phyloP scores from a whole-genome alignment of 768 basidiomycete genomes.

The Brasilioporus rufonigricans region DNA sequence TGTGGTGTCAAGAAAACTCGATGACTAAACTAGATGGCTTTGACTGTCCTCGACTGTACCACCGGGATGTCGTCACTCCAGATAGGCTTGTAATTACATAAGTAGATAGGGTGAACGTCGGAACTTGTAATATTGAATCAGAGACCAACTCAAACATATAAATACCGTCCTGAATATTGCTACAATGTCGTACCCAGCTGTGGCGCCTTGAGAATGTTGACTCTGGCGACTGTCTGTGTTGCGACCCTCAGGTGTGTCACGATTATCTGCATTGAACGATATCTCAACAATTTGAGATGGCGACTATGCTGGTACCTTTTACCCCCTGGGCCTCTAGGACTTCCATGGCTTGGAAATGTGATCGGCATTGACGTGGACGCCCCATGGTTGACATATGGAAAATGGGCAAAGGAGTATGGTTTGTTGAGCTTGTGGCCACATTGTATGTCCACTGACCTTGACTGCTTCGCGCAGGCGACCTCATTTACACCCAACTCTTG shows the following conservation, averaged over 20 bases:
- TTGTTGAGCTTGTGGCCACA: not conserved
- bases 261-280: not conserved
- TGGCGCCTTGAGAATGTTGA: not conserved
- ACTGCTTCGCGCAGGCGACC: not conserved
- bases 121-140: no score
- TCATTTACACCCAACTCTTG: not conserved
- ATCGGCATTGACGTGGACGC: not conserved
- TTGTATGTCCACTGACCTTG: no score
- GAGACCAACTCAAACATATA: no score
- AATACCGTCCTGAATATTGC: no score
- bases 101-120: no score
- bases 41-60: no score
- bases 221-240: not conserved
- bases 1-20: no score
- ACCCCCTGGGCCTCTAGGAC: not conserved
- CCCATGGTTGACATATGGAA: not conserved
- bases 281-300: not conserved
- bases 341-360: not conserved
- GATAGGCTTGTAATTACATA: no score
- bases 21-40: no score
- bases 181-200: no score
- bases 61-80: no score
- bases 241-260: not conserved
- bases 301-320: not conserved
- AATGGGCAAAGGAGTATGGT: not conserved